Percentiles rank a stretch among this genome's conserved stretches.
Conservation (phyloP, 176 grass and related monocot genomes). For the Oryza punctata region DNA sequence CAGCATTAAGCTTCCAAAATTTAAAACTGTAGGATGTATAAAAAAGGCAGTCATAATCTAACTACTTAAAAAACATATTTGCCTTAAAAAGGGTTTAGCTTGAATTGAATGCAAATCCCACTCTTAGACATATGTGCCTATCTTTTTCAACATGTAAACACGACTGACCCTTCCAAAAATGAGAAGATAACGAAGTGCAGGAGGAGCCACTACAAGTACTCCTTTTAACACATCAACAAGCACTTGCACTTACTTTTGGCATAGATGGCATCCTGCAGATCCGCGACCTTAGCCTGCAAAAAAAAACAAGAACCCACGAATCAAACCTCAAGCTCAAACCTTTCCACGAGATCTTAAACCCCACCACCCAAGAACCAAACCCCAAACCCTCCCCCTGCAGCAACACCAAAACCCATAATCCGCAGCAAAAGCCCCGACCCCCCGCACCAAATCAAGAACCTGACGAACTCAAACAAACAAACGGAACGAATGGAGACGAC, state of each 20-base stretch:
- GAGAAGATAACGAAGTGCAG: background rate
- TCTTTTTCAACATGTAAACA: background rate
- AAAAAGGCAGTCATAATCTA: background rate
- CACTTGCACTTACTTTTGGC: conserved; percentile 53
- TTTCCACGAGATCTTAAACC: conserved; percentile 30
- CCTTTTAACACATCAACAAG: background rate
- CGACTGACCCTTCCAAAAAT: background rate
- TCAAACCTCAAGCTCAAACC: background rate
- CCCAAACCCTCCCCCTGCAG: background rate
- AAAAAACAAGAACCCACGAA: background rate
- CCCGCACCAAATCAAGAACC: background rate
- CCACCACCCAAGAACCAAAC: background rate
- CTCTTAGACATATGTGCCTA: background rate
- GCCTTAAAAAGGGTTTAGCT: background rate
- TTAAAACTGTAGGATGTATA: background rate
- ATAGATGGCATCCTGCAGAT: conserved; percentile 85
- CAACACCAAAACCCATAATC: background rate
- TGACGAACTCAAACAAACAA: background rate
- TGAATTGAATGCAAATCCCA: background rate
- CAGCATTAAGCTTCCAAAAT: background rate
- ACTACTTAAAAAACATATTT: background rate
- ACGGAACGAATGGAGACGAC: background rate
- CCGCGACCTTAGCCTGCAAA: conserved; percentile 86
- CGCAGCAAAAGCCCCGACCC: background rate
- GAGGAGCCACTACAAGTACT: background rate